Conservation (phyloP, 148 eudicot species). For the Amaranthus palmeri region DNA sequence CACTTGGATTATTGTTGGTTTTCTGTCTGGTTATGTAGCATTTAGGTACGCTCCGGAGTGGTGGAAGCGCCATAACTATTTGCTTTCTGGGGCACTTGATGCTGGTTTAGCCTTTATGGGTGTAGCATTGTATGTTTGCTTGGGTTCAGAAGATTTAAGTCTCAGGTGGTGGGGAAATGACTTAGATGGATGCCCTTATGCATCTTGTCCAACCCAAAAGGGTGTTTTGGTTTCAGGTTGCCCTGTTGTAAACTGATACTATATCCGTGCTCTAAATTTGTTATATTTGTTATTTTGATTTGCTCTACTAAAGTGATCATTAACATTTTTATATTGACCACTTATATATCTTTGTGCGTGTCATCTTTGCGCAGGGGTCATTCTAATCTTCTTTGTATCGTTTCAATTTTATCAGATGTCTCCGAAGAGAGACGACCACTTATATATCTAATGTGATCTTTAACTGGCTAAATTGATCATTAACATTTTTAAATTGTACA, state of each 20-base stretch:
- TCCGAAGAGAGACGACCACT: too few relatives aligned
- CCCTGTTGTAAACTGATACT: conserved; percentile 44
- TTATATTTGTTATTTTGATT: not conserved
- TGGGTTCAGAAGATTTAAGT: conserved; percentile 61
- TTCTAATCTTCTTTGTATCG: too few relatives aligned
- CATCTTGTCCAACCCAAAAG: conserved; percentile 74
- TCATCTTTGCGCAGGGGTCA: too few relatives aligned
- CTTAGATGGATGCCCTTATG: conserved; percentile 82
- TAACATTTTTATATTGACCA: too few relatives aligned
- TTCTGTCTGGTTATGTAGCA: conserved; percentile 73
- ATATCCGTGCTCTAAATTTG: not conserved
- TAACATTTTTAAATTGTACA: too few relatives aligned
- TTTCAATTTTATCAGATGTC: too few relatives aligned
- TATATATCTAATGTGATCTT: too few relatives aligned
- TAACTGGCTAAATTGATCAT: too few relatives aligned
- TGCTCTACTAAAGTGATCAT: not conserved
- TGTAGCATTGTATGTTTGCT: conserved; percentile 72
- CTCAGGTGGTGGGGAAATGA: conserved; percentile 91
- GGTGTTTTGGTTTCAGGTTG: conserved; percentile 60
- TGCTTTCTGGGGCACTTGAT: conserved; percentile 85
- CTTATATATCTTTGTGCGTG: too few relatives aligned
- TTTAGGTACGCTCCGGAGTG: conserved; percentile 68
- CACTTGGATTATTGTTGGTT: conserved; percentile 81
- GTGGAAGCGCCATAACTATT: conserved; percentile 83
- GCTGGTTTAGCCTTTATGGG: conserved; percentile 98